Evolutionary conservation across 2,329 filamentous ascomycete genomes (phyloP), one percentile per base, ranked within the genome.

Genomic region (Diaporthe longicolla): DNA sequence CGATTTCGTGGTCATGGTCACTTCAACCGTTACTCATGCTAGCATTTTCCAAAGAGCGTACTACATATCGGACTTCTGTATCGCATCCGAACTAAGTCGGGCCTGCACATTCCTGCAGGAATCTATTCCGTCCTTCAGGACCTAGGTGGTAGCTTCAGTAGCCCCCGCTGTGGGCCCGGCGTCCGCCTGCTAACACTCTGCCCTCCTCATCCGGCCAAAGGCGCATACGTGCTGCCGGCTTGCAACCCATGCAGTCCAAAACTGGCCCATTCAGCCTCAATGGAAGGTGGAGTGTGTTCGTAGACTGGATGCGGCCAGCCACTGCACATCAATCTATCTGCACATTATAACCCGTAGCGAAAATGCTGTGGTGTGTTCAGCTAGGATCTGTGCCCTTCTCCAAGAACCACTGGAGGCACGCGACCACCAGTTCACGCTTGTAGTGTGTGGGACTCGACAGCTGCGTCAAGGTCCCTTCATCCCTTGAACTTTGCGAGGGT

Each of bases 401-500:
- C 13, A 21, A 29, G 45, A 15, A 29, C n/a, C 4, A 13, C 19
- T 24, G n/a, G 29, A 24, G 29, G 50, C 66, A 73, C 71, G 58
- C 54, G 71, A 70, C 68, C 74, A 55, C 26, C 40, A 40, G 4
- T 55, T 50, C 9, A 10, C 24, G 5, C 19, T 15, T 2, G 65
- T 19, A 15, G 7, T 17, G 3, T 50, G 21, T 43, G n/a, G 13
- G 40, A 19, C 2, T 48, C 17, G 13, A 55, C 26, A 29, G 21
- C 63, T 55, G 17, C 70, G 78, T 70, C 71, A 58, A 63, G 55
- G 13, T n/a, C 35, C 52, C 40, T 77, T 90, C 84, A 93, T 77
- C 91, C 91, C 81, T 92, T 92, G 83, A 93, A 93, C 77, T 91
- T 93, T 73, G 90, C 88, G 45, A 93, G 84, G 15, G 91, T 88